Percentiles rank a stretch among this genome's conserved stretches.
Conservation (phyloP, 2,329 filamentous ascomycete species). For the Passalora sequoiae region DNA sequence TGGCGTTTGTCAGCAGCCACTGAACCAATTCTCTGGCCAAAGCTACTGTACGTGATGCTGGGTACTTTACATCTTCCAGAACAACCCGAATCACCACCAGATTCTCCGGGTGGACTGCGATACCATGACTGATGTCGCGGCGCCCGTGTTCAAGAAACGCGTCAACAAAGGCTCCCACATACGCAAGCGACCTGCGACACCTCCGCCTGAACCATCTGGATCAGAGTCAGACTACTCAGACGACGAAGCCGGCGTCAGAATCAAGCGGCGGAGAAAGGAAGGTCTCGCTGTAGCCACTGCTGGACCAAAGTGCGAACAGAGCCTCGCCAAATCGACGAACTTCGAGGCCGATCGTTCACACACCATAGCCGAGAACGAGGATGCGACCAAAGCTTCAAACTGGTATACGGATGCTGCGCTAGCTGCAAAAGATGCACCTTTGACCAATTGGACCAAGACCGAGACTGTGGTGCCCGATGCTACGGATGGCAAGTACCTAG, state of each 20-base stretch:
- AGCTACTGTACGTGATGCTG: too few species aligned
- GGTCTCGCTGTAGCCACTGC: slow-evolving; percentile 62
- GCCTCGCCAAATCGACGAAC: slow-evolving; percentile 38
- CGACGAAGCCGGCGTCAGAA: slow-evolving; percentile 67
- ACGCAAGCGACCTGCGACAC: slow-evolving; percentile 74
- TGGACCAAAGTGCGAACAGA: slow-evolving; percentile 39
- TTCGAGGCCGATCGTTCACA: slow-evolving; percentile 56
- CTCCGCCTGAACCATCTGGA: slow-evolving; percentile 59
- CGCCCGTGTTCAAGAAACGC: slow-evolving; percentile 78
- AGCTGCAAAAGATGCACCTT: slow-evolving; percentile 21
- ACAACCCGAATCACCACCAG: too few species aligned
- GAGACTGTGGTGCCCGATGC: slow-evolving; percentile 50
- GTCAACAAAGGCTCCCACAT: slow-evolving; percentile 69
- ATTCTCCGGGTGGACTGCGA: too few species aligned
- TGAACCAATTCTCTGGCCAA: too few species aligned
- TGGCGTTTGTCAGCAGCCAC: slow-evolving; percentile 1
- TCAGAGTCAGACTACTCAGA: slow-evolving; percentile 65
- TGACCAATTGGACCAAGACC: slow-evolving; percentile 3
- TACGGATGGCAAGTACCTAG: slow-evolving; percentile 68
- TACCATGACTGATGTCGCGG: slow-evolving; percentile 33
- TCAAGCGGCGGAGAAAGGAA: slow-evolving; percentile 74
- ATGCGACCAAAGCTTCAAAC: slow-evolving; percentile 82
- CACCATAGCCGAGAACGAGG: slow-evolving; percentile 64
- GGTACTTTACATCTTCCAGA: neutral
- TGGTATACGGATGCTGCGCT: slow-evolving; percentile 74